Conservation (phyloP, 2,329 filamentous ascomycete genomes). For the Clarireedia paspali region DNA sequence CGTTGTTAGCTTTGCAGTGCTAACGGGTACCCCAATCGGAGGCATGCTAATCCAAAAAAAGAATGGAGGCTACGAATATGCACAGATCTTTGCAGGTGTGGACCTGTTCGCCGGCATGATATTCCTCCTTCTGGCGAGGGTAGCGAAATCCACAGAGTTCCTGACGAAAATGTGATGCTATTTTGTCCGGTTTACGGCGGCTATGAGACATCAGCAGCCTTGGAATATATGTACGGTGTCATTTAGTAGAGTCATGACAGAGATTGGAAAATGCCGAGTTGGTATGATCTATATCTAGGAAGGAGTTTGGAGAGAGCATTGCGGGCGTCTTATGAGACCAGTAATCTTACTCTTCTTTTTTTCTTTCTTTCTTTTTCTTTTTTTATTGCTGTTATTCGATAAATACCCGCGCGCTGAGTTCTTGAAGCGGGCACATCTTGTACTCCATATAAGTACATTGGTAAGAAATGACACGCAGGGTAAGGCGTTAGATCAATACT, state of each 20-base stretch:
- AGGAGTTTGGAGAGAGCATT: too few relatives aligned
- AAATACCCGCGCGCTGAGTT: too few relatives aligned
- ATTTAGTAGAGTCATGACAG: background rate
- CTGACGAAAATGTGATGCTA: constrained; percentile 18
- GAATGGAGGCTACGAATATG: constrained; percentile 39
- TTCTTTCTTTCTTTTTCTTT: too few relatives aligned
- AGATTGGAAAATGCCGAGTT: too few relatives aligned
- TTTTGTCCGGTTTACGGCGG: background rate
- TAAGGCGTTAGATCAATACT: too few relatives aligned
- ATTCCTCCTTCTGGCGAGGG: constrained; percentile 35
- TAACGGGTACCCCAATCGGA: constrained; percentile 48
- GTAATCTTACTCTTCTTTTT: too few relatives aligned
- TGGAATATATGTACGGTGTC: background rate
- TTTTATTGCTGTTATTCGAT: too few relatives aligned
- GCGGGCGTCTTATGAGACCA: too few relatives aligned
- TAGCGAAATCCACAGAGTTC: constrained; percentile 31
- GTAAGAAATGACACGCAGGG: too few relatives aligned
- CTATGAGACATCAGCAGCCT: background rate
- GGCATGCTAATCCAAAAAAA: constrained; percentile 41
- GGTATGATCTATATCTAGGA: too few relatives aligned
- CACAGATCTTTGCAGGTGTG: constrained; percentile 43
- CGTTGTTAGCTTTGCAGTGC: constrained; percentile 43
- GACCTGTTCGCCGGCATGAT: constrained; percentile 36
- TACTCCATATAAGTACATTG: too few relatives aligned
- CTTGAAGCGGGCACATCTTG: too few relatives aligned